Conservation (phyloP, 164 flowering plant genomes). For the Vitis cinerea region DNA sequence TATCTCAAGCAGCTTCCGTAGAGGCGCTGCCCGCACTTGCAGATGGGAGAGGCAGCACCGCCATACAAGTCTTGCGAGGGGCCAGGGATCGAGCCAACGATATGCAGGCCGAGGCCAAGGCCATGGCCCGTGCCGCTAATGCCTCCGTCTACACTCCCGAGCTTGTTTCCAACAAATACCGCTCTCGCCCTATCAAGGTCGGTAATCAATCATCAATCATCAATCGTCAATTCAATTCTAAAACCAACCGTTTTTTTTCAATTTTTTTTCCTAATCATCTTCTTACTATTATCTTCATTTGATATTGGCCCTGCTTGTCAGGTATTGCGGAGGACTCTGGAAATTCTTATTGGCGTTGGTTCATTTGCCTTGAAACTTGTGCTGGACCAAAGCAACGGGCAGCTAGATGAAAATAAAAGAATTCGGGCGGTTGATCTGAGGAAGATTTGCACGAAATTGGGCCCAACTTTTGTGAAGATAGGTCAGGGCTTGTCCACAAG, state of each 20-base stretch:
- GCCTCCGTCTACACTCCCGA: slow-evolving; percentile 81
- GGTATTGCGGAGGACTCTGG: slow-evolving; percentile 62
- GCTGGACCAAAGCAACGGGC: slow-evolving; percentile 65
- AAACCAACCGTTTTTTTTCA: too few relatives aligned
- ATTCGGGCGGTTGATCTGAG: slow-evolving; percentile 65
- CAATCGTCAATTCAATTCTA: too few relatives aligned
- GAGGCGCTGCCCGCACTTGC: too few relatives aligned
- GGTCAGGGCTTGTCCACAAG: slow-evolving; percentile 96
- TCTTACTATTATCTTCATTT: not conserved
- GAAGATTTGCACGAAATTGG: slow-evolving; percentile 59
- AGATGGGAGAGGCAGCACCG: too few relatives aligned
- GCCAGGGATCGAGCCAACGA: slow-evolving; percentile 50
- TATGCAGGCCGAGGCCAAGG: slow-evolving; percentile 83
- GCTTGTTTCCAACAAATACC: slow-evolving; percentile 53
- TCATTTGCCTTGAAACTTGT: slow-evolving; percentile 61
- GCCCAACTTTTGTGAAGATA: slow-evolving; percentile 94
- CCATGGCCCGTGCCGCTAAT: slow-evolving; percentile 82
- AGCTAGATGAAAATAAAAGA: slow-evolving; percentile 55
- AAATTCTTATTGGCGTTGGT: slow-evolving; percentile 60
- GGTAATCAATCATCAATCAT: too few relatives aligned
- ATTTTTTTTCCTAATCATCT: too few relatives aligned
- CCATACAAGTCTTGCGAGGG: too few relatives aligned
- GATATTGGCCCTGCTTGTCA: slow-evolving; percentile 12
- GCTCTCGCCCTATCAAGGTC: slow-evolving; percentile 79
- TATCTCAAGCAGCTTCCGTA: too few relatives aligned